Evolutionary conservation across 257 asterid species (phyloP).

Genomic region (Capsicum chinense): DNA sequence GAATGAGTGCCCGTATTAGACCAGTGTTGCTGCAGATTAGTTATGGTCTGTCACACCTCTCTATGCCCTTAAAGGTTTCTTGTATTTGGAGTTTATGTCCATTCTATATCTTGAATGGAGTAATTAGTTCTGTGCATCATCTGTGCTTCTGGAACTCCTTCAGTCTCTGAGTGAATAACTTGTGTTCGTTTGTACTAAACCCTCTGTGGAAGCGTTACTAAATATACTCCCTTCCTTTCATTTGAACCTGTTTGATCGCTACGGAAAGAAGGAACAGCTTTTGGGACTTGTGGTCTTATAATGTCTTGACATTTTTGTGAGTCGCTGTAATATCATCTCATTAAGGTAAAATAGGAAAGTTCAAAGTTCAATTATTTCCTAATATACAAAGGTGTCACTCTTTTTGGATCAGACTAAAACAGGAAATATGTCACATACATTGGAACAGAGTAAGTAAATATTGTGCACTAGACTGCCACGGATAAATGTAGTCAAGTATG

Average conservation of each 20-base stretch:
- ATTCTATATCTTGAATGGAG: slow-evolving; percentile 7
- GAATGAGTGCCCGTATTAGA: slow-evolving; percentile 2
- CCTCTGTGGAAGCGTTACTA: not conserved
- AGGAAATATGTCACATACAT: not conserved
- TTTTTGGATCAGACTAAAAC: not conserved
- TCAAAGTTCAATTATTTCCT: not conserved
- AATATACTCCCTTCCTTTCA: not conserved
- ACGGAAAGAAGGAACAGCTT: not conserved
- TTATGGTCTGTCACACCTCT: not conserved
- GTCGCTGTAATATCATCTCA: not conserved
- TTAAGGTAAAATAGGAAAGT: not conserved
- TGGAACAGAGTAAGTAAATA: not conserved
- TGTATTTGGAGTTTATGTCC: not conserved
- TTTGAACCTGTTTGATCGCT: not conserved
- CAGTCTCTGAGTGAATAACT: not conserved
- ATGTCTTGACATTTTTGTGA: not conserved
- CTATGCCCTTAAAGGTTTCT: not conserved
- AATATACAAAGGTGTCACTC: not conserved
- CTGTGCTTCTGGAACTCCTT: slow-evolving; percentile 7
- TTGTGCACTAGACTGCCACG: slow-evolving; percentile 12
- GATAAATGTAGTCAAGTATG: not conserved
- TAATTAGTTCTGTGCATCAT: not conserved
- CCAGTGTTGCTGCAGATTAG: not conserved
- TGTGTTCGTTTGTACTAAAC: not conserved
- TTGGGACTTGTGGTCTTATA: not conserved